Percentiles rank a stretch among this genome's conserved stretches.
Conservation (phyloP, 495 filamentous ascomycete species). For the Aspergillus campestris region DNA sequence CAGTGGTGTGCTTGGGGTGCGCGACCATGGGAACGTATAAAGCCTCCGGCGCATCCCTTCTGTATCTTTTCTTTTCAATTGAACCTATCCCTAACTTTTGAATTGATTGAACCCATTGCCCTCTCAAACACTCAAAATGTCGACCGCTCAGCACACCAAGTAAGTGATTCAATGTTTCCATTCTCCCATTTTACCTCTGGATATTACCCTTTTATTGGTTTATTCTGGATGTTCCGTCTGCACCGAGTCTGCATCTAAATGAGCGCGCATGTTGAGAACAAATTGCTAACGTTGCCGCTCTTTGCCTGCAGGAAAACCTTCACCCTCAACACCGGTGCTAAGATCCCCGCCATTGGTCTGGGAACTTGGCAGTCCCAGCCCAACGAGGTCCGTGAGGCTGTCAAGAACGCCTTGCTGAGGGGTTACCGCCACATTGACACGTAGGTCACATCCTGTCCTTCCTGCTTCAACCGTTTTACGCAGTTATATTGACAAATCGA, state of each 20-base stretch:
- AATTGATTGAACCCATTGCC: background rate
- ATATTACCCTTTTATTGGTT: too few species aligned
- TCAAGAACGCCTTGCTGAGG: constrained; percentile 62
- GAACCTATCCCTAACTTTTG: background rate
- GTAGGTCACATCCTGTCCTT: constrained; percentile 16
- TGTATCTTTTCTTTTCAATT: background rate
- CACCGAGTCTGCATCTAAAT: too few species aligned
- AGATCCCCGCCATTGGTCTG: constrained; percentile 74
- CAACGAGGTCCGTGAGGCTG: constrained; percentile 59
- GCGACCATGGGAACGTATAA: constrained; percentile 4
- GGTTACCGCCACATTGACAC: constrained; percentile 70
- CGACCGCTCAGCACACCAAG: constrained; percentile 33
- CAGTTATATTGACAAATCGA: constrained; percentile 18
- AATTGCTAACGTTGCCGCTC: background rate
- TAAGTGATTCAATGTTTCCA: constrained; percentile 15
- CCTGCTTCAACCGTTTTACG: constrained; percentile 14
- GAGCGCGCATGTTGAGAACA: too few species aligned
- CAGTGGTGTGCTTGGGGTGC: too few species aligned
- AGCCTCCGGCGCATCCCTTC: background rate
- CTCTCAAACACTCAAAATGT: constrained; percentile 26
- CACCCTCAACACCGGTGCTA: constrained; percentile 70
- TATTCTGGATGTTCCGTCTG: too few species aligned
- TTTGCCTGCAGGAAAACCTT: constrained; percentile 43
- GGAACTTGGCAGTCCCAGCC: constrained; percentile 73
- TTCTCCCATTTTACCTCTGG: background rate